Conservation (phyloP, 306 rosid genomes). For the Gastrolobium villosum region DNA sequence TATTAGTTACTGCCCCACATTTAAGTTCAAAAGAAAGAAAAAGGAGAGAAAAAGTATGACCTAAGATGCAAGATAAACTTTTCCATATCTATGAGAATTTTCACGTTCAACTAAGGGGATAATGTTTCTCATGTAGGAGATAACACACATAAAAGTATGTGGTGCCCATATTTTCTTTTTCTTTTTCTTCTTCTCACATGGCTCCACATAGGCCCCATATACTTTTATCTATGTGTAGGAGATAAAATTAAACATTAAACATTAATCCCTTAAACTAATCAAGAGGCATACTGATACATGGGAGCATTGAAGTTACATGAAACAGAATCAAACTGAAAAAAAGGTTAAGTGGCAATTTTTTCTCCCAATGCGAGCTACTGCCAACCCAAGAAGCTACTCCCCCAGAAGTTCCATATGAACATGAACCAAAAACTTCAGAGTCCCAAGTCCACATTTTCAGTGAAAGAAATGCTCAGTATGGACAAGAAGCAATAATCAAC, state of each 20-base stretch:
- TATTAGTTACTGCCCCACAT: no score
- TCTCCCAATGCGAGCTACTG: not conserved
- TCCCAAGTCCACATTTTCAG: not conserved
- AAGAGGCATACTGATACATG: not conserved
- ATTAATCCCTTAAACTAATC: no score
- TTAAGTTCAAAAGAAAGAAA: not conserved
- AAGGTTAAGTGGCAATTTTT: slow-evolving; percentile 21
- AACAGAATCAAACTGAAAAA: slow-evolving; percentile 20
- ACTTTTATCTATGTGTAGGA: no score
- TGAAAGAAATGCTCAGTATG: not conserved
- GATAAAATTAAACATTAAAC: no score
- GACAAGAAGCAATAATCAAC: slow-evolving; percentile 31
- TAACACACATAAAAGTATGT: no score
- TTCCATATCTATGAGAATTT: not conserved
- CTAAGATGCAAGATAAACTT: not conserved
- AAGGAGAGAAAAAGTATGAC: not conserved
- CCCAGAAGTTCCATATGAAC: slow-evolving; percentile 23
- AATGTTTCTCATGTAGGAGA: no score
- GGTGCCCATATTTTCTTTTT: no score
- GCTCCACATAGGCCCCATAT: no score
- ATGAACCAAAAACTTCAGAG: slow-evolving; percentile 27
- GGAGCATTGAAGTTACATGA: slow-evolving; percentile 33
- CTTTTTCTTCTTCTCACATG: no score
- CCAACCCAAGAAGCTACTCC: slow-evolving; percentile 33
- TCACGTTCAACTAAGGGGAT: not conserved